Evolutionary conservation across 495 filamentous ascomycete genomes (phyloP), one percentile per base, ranked within the genome.

Genomic region (Hypoxylon intermedium): DNA sequence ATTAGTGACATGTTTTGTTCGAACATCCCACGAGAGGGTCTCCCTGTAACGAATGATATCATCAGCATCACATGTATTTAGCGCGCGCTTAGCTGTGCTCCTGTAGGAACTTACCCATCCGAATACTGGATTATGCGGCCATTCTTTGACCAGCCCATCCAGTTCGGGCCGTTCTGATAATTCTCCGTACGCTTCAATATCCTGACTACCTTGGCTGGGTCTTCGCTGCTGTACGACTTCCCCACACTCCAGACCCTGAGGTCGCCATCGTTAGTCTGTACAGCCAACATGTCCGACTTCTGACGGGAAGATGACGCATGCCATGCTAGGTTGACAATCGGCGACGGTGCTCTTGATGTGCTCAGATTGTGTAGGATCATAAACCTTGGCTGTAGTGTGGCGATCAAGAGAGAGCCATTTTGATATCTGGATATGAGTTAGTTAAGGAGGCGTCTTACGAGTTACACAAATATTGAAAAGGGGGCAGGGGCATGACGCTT

Each of bases 111-210:
- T 79, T 76, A 97, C 93, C 90, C 85, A 74, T 97, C 92, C 6
- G 92, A 85, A 75, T 85, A 93, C 75, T 99, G 94, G 45, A 99
- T 82, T 58, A 99, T 92, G 62, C 90, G 87, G 21, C 94, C 94
- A 77, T 96, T 97, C 77, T 96, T 98, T 2, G 95, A 98, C 94
- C 94, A 99, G 19, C 84, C 89, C 81, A 96, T 90, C 93, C 93
- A 99, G 72, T 96, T 96, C 15, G 89, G 90, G 7, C 92, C 92
- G 9, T 85, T 75, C 24, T 85, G 77, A 47, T 82, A 89, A 59
- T 84, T 83, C 60, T 97, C 92, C 4, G 84, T 85, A 65, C 88
- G 80, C 75, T 92, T 96, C 44, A 99, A 74, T 3, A 95, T 86
- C 43, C 94, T 82, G 53, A 98, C 96, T 4, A 96, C 89, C 67